Evolutionary conservation across 768 basidiomycete species (phyloP), one percentile per base, ranked within the genome.

Genomic region (Auricularia heimuer): DNA sequence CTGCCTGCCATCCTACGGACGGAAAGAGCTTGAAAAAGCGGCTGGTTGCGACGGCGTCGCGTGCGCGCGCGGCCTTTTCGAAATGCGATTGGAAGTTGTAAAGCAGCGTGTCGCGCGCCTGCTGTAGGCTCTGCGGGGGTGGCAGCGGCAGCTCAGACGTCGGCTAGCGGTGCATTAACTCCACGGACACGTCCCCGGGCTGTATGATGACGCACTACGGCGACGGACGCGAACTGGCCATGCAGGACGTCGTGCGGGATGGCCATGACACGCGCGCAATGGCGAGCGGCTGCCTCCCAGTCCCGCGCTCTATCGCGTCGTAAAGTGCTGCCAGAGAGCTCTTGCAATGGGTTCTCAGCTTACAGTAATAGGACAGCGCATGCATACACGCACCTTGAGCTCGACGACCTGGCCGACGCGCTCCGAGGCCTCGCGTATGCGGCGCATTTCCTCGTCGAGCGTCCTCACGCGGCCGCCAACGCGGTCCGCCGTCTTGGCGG

Each of bases 1-100:
- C 91, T 10, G 80, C 77, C 74, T 98, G 94, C 83, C 93, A 97
- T 4, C 93, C 94, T 63, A 99, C 94, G 3, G 87, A 87, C 3
- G 97, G 97, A 75, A 98, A 99, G 2, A 99, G 80, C 74, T 98
- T 94, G 82, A 99, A 99, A 77, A 91, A 98, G 12, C 97, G 86
- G 69, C 88, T 94, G 1, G 91, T 94, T 0, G 88, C 87, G 14
- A 87, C 87, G 33, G 94, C 88, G 75, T 98, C 93, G 34, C 91
- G 84, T 14, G 85, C 82, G 24, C 79, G 80, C 3, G 93, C 92
- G 1, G 96, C 97, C 64, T 86, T 80, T 54, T 86, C 83, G 72
- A 99, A 99, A 62, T 89, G 84, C n/a, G 77, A 78, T 37, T 81
- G 81, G 75, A 98, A 98, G 42, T 90, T 84, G 11, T 80, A 75